phyloP scores from a whole-genome alignment of 345 rosid genomes.

The Schrenkiella parvula region DNA sequence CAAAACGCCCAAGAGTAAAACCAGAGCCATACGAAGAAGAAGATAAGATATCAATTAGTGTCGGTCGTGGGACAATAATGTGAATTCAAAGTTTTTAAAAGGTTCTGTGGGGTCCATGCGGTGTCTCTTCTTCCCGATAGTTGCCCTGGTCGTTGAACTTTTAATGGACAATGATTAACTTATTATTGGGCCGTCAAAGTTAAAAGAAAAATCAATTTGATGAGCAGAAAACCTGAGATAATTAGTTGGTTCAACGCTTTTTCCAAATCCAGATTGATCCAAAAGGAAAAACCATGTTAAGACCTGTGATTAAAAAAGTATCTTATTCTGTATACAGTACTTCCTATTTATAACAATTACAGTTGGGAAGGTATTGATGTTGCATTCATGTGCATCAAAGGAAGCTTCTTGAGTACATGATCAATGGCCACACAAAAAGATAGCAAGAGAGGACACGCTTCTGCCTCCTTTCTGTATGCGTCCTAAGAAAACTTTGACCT shows the following conservation, averaged over 20 bases:
- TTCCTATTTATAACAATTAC: background rate
- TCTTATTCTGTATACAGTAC: background rate
- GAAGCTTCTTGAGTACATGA: background rate
- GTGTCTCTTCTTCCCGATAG: background rate
- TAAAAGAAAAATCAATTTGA: background rate
- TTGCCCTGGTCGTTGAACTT: background rate
- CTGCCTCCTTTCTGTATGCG: background rate
- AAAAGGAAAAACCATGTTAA: background rate
- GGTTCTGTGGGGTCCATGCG: constrained; percentile 6
- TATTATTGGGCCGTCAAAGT: background rate
- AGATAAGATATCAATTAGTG: background rate
- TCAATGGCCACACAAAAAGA: background rate
- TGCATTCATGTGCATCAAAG: background rate
- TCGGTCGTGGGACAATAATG: background rate
- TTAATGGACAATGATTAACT: background rate
- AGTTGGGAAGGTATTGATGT: background rate
- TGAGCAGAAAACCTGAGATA: background rate
- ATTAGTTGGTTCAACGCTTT: background rate
- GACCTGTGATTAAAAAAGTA: background rate
- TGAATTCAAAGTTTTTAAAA: background rate
- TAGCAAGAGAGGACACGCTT: background rate
- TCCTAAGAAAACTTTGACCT: background rate
- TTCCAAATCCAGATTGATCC: background rate
- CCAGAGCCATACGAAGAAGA: constrained; percentile 3
- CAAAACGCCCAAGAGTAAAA: background rate